Evolutionary conservation across 169 alveolate species (phyloP).

Genomic region (Neospora caninum): DNA sequence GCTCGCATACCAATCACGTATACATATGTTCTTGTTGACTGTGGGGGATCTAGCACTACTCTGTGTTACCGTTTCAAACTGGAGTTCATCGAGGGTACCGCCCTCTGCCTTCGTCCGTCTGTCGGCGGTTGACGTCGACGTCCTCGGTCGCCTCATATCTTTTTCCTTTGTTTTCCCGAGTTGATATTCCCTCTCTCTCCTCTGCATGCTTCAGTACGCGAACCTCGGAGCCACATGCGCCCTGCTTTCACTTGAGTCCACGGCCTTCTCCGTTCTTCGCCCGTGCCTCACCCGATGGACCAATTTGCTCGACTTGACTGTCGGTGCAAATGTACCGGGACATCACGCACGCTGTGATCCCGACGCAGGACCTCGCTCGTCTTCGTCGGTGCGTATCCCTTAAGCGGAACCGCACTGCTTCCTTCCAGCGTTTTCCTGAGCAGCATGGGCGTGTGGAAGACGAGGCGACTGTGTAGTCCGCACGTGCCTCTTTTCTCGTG

Average conservation of each 20-base stretch:
- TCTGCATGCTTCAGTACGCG: not conserved
- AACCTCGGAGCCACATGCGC: slow-evolving; percentile 26
- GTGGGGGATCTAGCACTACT: too few species aligned
- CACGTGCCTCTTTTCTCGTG: too few species aligned
- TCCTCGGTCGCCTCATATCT: not conserved
- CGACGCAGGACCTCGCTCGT: too few species aligned
- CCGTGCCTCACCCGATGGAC: not conserved
- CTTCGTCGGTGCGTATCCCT: too few species aligned
- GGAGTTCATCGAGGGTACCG: not conserved
- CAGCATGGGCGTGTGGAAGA: too few species aligned
- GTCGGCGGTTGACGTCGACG: not conserved
- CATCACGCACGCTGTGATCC: not conserved
- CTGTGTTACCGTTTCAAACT: too few species aligned
- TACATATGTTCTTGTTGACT: too few species aligned
- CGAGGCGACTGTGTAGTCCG: too few species aligned
- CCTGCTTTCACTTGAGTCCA: not conserved
- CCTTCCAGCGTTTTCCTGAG: not conserved
- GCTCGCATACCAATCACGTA: too few species aligned
- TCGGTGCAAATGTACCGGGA: not conserved
- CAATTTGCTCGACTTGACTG: not conserved
- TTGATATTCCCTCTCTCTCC: not conserved
- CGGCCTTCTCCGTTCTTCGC: not conserved
- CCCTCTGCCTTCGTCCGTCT: not conserved
- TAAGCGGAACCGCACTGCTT: not conserved
- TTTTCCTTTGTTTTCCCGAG: not conserved